Conservation (phyloP, 2,329 filamentous ascomycete species). For the Fusarium brachygibbosum region DNA sequence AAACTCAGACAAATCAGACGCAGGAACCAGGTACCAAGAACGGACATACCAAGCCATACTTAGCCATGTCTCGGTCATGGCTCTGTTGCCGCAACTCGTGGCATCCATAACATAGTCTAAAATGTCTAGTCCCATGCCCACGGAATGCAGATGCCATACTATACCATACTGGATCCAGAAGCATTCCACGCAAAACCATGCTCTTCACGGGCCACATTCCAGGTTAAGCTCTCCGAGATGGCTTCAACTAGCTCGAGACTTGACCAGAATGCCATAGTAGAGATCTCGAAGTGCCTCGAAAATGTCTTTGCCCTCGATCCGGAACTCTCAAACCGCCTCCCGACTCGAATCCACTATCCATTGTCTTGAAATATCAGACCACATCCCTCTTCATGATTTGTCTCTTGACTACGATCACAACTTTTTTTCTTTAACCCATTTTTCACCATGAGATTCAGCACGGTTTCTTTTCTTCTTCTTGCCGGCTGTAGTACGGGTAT, state of each 20-base stretch:
- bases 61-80: conserved; percentile 16
- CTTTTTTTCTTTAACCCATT: not conserved
- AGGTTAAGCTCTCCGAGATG: conserved; percentile 27
- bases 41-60: conserved; percentile 4
- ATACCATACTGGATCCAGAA: conserved; percentile 31
- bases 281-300: conserved; percentile 30
- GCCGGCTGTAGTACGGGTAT: conserved; percentile 31
- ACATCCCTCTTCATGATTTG: not conserved
- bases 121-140: conserved; percentile 17
- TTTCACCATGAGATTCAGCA: conserved; percentile 41
- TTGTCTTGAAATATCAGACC: conserved; percentile 40
- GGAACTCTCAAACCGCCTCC: conserved; percentile 12
- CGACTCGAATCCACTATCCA: not conserved
- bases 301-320: conserved; percentile 28
- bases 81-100: conserved; percentile 20
- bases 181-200: conserved; percentile 36
- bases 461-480: conserved; percentile 38
- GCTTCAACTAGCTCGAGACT: conserved; percentile 34
- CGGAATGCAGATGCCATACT: conserved; percentile 34
- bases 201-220: conserved; percentile 37
- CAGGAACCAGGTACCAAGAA: conserved; percentile 36
- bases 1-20: conserved; percentile 32
- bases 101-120: conserved; percentile 12
- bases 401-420: conserved; percentile 1
- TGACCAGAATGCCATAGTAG: conserved; percentile 33